Conservation (phyloP, 2,329 filamentous ascomycete species). For the Aureobasidium zeae region DNA sequence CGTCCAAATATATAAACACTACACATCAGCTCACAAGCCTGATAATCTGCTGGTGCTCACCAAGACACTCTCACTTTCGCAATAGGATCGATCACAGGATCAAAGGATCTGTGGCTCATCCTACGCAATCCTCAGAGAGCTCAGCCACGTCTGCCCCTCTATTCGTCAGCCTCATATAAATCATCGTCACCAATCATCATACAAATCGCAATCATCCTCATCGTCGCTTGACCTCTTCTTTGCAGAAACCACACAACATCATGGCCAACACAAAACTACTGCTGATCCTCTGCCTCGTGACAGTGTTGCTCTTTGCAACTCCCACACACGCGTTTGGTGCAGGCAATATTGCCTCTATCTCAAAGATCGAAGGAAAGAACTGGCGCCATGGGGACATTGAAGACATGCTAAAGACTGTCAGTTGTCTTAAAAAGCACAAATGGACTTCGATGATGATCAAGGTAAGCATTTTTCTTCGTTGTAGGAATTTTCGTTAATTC, state of each 20-base stretch:
- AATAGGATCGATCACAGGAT: too few species aligned
- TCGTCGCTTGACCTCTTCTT: background rate
- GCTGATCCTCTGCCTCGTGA: conserved; percentile 14
- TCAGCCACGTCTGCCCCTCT: conserved; percentile 14
- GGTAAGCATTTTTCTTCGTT: conserved; percentile 37
- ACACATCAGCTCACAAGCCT: too few species aligned
- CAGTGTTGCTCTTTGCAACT: conserved; percentile 50
- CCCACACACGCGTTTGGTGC: conserved; percentile 73
- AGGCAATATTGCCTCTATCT: conserved; percentile 75
- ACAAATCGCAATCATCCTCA: background rate
- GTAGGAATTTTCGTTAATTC: background rate
- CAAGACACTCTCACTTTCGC: too few species aligned
- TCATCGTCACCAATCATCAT: background rate
- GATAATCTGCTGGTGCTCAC: too few species aligned
- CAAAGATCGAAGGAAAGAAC: conserved; percentile 74
- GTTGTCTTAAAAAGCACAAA: conserved; percentile 55
- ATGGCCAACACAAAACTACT: conserved; percentile 19
- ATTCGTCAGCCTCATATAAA: conserved; percentile 4
- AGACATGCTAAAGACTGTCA: conserved; percentile 71
- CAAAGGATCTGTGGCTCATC: background rate
- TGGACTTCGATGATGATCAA: conserved; percentile 35
- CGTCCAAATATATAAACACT: too few species aligned
- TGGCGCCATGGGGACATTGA: conserved; percentile 68
- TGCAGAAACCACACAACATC: background rate
- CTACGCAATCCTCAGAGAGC: background rate